Base-by-base conservation (phyloP, 2,329 filamentous ascomycete species). In the Paramyrothecium sp. region DNA sequence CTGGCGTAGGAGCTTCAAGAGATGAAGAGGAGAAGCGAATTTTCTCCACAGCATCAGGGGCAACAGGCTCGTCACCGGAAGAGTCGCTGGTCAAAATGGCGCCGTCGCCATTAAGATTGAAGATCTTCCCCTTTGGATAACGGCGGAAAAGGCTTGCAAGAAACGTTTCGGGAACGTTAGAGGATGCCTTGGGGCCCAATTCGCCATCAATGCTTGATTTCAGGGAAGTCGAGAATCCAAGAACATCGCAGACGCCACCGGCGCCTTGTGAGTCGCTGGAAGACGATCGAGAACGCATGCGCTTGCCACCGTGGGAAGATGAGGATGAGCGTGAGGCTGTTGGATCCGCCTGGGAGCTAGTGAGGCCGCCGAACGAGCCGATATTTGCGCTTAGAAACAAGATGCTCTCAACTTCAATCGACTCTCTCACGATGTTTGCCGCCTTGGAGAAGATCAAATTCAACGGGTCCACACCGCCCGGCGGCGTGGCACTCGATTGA, bases 391-490 rank as follows among this genome's bases (percentile, higher is more conserved):
- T 71, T 0, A 74, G 58, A 53, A 73, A 74, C 2, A 73, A 49
- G 3, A 68, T 66, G 0, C 78, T 78, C 33, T 80, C 74, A 0
- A 75, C 73, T 34, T 75, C 72, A 3, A 80, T 67, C 2, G 75
- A 75, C 50, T 79, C 70, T 10, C 75, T 67, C 16, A 81, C 68
- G 13, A 80, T 67, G 46, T 73, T 74, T 7, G 77, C 72, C 7
- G 78, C 79, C 11, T 71, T 75, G 2, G 72, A 73, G 55, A 81
- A 79, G 3, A 75, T 60, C 13, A 44, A 12, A 12, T 44, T 19
- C 13, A 16, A 19, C 13, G 38, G 38, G 4, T 44, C 38, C 13
- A 17, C 38, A 7, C n/a, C 38, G 16, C 8, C 10, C 5, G 38
- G n/a, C n/a, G 13, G 13, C 13, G 5, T 44, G 38, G 7, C 13